Percentiles rank a stretch among this genome's conserved stretches.
These are phyloP conservation scores for Nymphaea thermarum DNA, from an alignment of 164 flowering plant genomes.

Conservation along the genomic window DNA sequence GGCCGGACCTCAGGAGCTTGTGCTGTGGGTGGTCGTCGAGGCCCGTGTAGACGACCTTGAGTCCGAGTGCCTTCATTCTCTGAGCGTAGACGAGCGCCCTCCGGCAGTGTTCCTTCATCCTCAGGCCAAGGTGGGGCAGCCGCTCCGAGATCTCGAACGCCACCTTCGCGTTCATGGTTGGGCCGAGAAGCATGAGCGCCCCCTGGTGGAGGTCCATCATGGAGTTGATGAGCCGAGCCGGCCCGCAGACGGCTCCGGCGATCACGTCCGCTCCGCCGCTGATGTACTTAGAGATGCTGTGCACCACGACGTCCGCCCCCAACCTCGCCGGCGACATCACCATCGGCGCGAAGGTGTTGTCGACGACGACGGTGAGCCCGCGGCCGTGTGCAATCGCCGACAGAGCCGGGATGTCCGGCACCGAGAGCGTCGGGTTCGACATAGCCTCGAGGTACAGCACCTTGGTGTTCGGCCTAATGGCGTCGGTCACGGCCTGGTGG, in stretches of 20 bases:
- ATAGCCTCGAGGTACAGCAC: slow-evolving; percentile 71
- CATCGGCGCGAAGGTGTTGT: slow-evolving; percentile 90
- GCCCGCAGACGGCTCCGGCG: slow-evolving; percentile 89
- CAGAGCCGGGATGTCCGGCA: slow-evolving; percentile 64
- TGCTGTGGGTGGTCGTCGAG: slow-evolving; percentile 81
- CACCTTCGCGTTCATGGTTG: slow-evolving; percentile 90
- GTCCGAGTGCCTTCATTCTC: slow-evolving; percentile 71
- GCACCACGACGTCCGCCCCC: slow-evolving; percentile 90
- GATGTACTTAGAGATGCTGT: slow-evolving; percentile 77
- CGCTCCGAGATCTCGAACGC: slow-evolving; percentile 82
- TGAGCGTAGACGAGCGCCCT: slow-evolving; percentile 60
- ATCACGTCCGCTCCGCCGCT: slow-evolving; percentile 92
- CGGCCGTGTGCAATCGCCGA: slow-evolving; percentile 54
- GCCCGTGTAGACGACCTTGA: slow-evolving; percentile 91
- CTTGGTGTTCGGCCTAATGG: slow-evolving; percentile 56
- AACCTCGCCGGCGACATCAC: slow-evolving; percentile 74
- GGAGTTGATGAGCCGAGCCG: slow-evolving; percentile 65
- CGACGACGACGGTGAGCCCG: slow-evolving; percentile 74
- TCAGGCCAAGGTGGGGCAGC: slow-evolving; percentile 66
- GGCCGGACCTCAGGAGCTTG: slow-evolving; percentile 5
- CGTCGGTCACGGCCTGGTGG: slow-evolving; percentile 25
- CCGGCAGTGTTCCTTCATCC: slow-evolving; percentile 82
- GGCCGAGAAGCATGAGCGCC: slow-evolving; percentile 75
- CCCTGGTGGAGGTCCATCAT: slow-evolving; percentile 96
- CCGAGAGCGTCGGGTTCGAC: slow-evolving; percentile 74